A percentile compares a stretch with the other conserved stretches of the same genome.
Conservation (phyloP, 2,329 filamentous ascomycete genomes). For the Colletotrichum caudatum region DNA sequence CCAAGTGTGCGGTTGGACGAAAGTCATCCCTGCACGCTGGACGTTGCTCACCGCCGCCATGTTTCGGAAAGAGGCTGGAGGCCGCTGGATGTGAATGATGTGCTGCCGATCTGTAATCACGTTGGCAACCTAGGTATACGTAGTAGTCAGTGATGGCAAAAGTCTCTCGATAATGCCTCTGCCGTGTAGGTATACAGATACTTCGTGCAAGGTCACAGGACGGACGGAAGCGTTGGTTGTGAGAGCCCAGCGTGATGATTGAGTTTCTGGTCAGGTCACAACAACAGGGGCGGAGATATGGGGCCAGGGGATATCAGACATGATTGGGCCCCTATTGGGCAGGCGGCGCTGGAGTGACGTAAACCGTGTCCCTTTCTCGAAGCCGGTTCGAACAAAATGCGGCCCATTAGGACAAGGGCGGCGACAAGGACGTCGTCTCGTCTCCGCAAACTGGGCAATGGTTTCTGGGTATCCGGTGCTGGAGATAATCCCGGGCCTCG, state of each 20-base stretch:
- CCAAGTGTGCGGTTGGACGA: conserved; percentile 16
- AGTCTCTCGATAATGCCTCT: neutral
- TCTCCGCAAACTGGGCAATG: conserved; percentile 33
- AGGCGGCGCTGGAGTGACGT: conserved; percentile 26
- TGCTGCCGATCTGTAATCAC: neutral
- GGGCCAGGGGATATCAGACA: conserved; percentile 5
- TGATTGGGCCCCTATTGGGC: conserved; percentile 27
- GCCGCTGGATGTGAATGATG: neutral
- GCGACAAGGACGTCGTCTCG: neutral
- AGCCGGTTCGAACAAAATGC: conserved; percentile 32
- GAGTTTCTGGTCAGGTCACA: conserved; percentile 4
- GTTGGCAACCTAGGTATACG: neutral
- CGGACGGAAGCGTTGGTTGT: neutral
- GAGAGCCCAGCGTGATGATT: neutral
- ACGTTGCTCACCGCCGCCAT: conserved; percentile 28
- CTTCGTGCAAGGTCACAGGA: neutral
- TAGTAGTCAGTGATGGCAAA: neutral
- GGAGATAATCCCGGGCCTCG: conserved; percentile 23
- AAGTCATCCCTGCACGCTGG: conserved; percentile 10
- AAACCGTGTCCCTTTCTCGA: conserved; percentile 24
- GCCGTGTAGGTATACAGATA: too few relatives aligned
- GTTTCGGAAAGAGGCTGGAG: conserved; percentile 20
- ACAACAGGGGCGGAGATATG: conserved; percentile 22
- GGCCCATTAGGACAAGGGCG: conserved; percentile 16
- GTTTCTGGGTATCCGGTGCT: conserved; percentile 38